Evolutionary conservation across 1,139 yeast species (phyloP).

Genomic region (Geotrichum aggregatum): DNA sequence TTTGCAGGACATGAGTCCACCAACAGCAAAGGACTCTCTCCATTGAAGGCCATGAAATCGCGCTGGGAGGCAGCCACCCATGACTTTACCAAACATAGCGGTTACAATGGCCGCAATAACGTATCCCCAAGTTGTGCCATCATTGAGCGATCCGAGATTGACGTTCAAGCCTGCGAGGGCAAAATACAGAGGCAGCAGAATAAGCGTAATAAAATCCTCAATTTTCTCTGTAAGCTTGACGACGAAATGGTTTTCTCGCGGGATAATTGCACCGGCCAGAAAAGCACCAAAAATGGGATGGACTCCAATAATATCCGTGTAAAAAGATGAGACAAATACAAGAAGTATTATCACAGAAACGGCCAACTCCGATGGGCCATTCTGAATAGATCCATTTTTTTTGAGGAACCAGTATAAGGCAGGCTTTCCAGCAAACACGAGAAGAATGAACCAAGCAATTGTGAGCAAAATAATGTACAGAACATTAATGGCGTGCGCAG

Average conservation of each 20-base stretch:
- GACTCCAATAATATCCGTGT: slow-evolving; percentile 75
- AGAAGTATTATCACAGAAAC: slow-evolving; percentile 54
- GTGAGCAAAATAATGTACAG: slow-evolving; percentile 63
- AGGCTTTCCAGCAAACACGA: slow-evolving; percentile 54
- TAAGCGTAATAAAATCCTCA: slow-evolving; percentile 68
- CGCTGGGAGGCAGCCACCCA: slow-evolving; percentile 64
- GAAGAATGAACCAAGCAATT: slow-evolving; percentile 61
- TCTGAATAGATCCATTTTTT: slow-evolving; percentile 49
- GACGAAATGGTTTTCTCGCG: slow-evolving; percentile 70
- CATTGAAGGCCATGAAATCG: slow-evolving; percentile 57
- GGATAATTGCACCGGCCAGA: slow-evolving; percentile 70
- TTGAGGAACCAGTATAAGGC: slow-evolving; percentile 46
- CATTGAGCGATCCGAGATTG: slow-evolving; percentile 57
- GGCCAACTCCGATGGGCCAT: slow-evolving; percentile 63
- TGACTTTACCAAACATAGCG: slow-evolving; percentile 62
- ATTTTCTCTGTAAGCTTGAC: slow-evolving; percentile 64
- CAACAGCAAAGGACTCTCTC: slow-evolving; percentile 72
- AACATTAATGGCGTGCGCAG: slow-evolving; percentile 63
- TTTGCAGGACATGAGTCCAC: slow-evolving; percentile 79
- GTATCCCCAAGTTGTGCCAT: slow-evolving; percentile 74
- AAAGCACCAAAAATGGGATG: slow-evolving; percentile 82
- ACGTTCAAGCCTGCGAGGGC: slow-evolving; percentile 73
- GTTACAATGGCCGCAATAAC: slow-evolving; percentile 59
- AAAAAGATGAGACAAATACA: slow-evolving; percentile 65
- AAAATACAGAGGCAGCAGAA: slow-evolving; percentile 71